phyloP scores from a whole-genome alignment of 1,284 basidiomycete genomes.

The Omphalotus olearius region DNA sequence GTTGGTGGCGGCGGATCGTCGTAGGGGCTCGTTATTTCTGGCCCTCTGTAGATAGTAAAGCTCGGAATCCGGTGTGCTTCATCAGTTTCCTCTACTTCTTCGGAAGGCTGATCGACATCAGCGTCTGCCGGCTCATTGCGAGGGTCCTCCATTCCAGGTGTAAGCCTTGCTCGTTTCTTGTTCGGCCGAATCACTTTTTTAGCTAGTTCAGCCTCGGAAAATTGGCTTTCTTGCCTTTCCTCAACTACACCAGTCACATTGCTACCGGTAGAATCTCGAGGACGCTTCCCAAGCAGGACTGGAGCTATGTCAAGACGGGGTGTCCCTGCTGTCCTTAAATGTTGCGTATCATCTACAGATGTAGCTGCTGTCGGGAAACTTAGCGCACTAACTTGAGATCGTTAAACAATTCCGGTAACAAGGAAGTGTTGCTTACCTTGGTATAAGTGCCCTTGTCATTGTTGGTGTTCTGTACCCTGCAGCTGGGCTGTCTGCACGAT shows the following conservation, averaged over 20 bases:
- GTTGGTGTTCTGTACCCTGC: slow-evolving; percentile 14
- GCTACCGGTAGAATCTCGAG: slow-evolving; percentile 44
- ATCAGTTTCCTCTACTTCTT: slow-evolving; percentile 11
- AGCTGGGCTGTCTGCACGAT: slow-evolving; percentile 8
- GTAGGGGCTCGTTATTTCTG: slow-evolving; percentile 26
- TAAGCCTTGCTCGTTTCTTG: slow-evolving; percentile 48
- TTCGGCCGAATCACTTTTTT: slow-evolving; percentile 35
- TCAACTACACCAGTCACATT: slow-evolving; percentile 38
- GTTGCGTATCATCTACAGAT: slow-evolving; percentile 1
- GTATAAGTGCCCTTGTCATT: background rate
- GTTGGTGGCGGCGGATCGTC: slow-evolving; percentile 43
- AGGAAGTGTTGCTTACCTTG: background rate
- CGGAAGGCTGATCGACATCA: background rate
- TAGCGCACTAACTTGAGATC: background rate
- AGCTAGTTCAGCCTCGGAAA: slow-evolving; percentile 31
- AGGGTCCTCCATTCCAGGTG: slow-evolving; percentile 18
- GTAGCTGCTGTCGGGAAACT: background rate
- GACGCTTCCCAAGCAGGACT: slow-evolving; percentile 56
- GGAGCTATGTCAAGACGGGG: slow-evolving; percentile 37
- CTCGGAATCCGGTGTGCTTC: slow-evolving; percentile 26
- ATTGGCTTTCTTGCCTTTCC: slow-evolving; percentile 31
- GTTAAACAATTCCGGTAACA: background rate
- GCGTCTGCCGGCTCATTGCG: background rate
- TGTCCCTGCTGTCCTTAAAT: slow-evolving; percentile 21
- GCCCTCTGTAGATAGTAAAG: slow-evolving; percentile 41